Base-by-base conservation (phyloP, 2,329 filamentous ascomycete species). In the Paecilomyces niveus region DNA sequence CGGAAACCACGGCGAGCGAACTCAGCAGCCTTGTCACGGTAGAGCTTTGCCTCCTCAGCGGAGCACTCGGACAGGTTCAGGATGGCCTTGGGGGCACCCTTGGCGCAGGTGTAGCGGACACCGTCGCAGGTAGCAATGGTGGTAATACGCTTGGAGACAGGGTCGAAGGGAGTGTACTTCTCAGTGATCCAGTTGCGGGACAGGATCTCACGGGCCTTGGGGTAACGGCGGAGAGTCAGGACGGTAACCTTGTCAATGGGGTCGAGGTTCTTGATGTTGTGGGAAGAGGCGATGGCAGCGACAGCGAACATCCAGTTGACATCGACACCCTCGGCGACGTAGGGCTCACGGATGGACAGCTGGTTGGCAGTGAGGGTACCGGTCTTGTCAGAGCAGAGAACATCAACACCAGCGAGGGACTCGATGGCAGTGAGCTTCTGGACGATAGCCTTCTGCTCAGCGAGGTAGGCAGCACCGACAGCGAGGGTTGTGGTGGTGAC, bases 231-330 rank as follows among this genome's bases (percentile, higher is more conserved):
- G 67, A 90, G 83, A 57, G 87, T 89, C 59, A 90, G 80, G 67
- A 90, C 88, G 57, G 86, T 90, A 67, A 90, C 85, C 79, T 90
- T 90, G 79, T 90, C 88, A 68, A 90, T 90, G 61, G 88, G 88
- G 71, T 90, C 88, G 62, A 90, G 83, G 61, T 87, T 88, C 78
- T 89, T 88, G 77, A 89, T 81, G 78, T 90, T 90, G 80, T 90
- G 88, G 62, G 88, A 90, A 56, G 87, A 90, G 59, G 88, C 88
- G 58, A 90, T 83, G 61, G 88, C 88, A 60, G 88, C 88, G 61
- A 89, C 88, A 63, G 88, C 87, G 88, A 90, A 90, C 87, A 90
- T 90, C 87, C 87, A 90, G 80, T 90, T 88, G 74, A 90, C 85
- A 75, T 90, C 87, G 70, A 89, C 84, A 67, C 88, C 88, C 74